These are phyloP conservation scores for Ustilago trichophora DNA, from an alignment of 1,284 basidiomycete genomes.

Conservation along the genomic window DNA sequence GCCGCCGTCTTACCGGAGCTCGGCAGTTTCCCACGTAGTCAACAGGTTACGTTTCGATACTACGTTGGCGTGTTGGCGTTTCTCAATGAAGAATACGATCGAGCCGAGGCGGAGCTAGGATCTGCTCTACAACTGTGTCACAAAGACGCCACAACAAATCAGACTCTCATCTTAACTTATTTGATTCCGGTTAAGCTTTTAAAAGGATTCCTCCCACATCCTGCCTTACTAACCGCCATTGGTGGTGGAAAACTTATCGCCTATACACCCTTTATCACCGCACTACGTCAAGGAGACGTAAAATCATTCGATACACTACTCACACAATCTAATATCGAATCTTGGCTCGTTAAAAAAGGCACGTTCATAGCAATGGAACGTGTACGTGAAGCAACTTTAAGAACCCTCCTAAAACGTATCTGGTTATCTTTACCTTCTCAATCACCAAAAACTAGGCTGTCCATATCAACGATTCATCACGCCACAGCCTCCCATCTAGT, in stretches of 20 bases:
- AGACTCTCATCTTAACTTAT: constrained; percentile 87
- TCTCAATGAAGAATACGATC: constrained; percentile 82
- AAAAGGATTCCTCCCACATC: constrained; percentile 81
- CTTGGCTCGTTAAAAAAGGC: constrained; percentile 80
- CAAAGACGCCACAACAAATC: constrained; percentile 75
- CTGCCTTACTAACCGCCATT: constrained; percentile 78
- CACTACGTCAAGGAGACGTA: constrained; percentile 81
- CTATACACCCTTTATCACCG: constrained; percentile 81
- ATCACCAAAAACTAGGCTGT: constrained; percentile 62
- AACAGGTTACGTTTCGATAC: constrained; percentile 82
- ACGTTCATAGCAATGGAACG: constrained; percentile 86
- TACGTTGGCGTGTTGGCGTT: constrained; percentile 94
- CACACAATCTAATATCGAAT: constrained; percentile 71
- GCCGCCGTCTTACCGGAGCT: constrained; percentile 87
- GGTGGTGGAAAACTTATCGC: constrained; percentile 75
- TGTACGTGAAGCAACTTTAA: constrained; percentile 83
- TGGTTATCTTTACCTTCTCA: constrained; percentile 72
- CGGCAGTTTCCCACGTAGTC: constrained; percentile 78
- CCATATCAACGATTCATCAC: constrained; percentile 68
- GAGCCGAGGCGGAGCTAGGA: constrained; percentile 81
- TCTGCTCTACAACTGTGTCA: constrained; percentile 85
- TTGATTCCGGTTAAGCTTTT: constrained; percentile 87
- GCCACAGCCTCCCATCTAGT: constrained; percentile 45
- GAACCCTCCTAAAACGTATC: constrained; percentile 86
- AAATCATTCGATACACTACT: constrained; percentile 78